A percentile compares a stretch with the other conserved stretches of the same genome.
Evolutionary conservation across 352 stramenopile genomes (phyloP).

Genomic region (Hyaloperonospora brassicae): DNA sequence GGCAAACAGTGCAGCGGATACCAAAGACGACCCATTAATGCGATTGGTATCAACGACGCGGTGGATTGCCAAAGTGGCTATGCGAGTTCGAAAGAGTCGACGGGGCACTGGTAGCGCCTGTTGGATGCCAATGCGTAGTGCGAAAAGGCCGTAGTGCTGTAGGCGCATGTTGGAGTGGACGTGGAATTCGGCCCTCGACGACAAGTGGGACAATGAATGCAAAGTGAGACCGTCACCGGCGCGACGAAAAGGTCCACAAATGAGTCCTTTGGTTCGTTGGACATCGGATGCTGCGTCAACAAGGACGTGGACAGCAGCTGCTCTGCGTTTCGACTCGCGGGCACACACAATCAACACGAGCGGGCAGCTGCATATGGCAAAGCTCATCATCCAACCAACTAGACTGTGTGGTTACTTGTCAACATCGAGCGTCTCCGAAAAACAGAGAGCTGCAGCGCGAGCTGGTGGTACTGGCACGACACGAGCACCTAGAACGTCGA

Average conservation of each 20-base stretch:
- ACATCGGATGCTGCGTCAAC: conserved; percentile 13
- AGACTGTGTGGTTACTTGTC: conserved; percentile 16
- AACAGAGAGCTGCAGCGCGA: not conserved
- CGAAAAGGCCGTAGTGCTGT: too few species aligned
- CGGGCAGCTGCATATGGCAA: conserved; percentile 51
- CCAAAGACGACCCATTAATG: not conserved
- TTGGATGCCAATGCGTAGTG: too few species aligned
- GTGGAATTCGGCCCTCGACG: too few species aligned
- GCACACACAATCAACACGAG: conserved; percentile 74
- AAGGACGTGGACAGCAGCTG: conserved; percentile 74
- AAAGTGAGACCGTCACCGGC: too few species aligned
- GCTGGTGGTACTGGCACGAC: not conserved
- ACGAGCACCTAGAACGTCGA: conserved; percentile 22
- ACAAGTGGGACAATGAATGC: too few species aligned
- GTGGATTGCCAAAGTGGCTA: conserved; percentile 1
- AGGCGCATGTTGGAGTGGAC: too few species aligned
- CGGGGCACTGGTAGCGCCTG: not conserved
- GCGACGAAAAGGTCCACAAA: too few species aligned
- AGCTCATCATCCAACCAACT: not conserved
- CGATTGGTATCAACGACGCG: not conserved
- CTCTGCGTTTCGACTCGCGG: conserved; percentile 51
- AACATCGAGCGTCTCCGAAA: conserved; percentile 8
- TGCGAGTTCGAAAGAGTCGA: not conserved
- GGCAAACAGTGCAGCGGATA: conserved; percentile 31
- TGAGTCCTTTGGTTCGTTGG: too few species aligned